Percentiles rank a stretch among this genome's conserved stretches.
phyloP scores from a whole-genome alignment of 2,329 filamentous ascomycete genomes.

The Botrytis galanthina region DNA sequence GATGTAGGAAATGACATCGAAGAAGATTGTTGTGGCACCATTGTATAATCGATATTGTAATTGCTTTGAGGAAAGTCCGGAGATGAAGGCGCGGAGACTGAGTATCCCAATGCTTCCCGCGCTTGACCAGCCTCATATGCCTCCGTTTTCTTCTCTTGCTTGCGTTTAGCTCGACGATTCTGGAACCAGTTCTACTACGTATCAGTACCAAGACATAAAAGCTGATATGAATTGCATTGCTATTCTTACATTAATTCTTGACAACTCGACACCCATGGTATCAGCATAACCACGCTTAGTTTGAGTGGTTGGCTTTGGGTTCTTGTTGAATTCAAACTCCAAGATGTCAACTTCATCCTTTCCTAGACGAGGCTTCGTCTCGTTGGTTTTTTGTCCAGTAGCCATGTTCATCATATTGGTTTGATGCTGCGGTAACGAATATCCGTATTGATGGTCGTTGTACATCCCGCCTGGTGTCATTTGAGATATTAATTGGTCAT shows the following conservation, averaged over 20 bases:
- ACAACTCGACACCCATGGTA: constrained; percentile 59
- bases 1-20: constrained; percentile 23
- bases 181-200: constrained; percentile 63
- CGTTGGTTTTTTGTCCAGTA: constrained; percentile 30
- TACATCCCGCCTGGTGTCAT: constrained; percentile 24
- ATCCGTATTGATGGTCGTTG: constrained; percentile 27
- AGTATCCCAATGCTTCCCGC: constrained; percentile 30
- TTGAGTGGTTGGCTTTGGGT: constrained; percentile 62
- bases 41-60: constrained; percentile 26
- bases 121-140: constrained; percentile 48
- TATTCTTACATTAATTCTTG: constrained; percentile 58
- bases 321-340: constrained; percentile 61
- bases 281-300: constrained; percentile 61
- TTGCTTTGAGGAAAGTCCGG: constrained; percentile 31
- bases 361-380: constrained; percentile 45
- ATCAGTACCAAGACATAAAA: constrained; percentile 1
- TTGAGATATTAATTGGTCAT: constrained; percentile 24
- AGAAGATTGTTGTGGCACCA: constrained; percentile 24
- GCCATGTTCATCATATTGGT: constrained; percentile 39
- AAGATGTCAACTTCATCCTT: constrained; percentile 59
- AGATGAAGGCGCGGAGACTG: constrained; percentile 33
- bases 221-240: not conserved
- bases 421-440: constrained; percentile 27
- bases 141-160: constrained; percentile 57
- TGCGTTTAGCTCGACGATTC: constrained; percentile 54